Base-by-base conservation (phyloP, 1,139 yeast species). In the Petasospora rhodanensis region DNA sequence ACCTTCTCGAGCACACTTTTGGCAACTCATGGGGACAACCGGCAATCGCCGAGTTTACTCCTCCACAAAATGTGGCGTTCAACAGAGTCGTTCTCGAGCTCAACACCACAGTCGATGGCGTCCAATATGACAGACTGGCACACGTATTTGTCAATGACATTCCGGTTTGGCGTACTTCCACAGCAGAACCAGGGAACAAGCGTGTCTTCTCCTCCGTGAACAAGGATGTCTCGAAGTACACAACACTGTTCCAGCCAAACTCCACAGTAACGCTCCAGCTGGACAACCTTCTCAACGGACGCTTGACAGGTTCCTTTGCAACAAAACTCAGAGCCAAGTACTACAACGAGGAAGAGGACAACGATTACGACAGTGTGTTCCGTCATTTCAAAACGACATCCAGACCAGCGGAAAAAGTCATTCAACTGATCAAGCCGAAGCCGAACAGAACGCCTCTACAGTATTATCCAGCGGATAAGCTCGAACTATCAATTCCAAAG, bases 151-250 rank as follows among this genome's bases (percentile, higher is more conserved):
- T 85, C 18, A 72, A 73, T 34, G 84, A 79, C 16, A 67, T 70
- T 12, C 84, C 83, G 46, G 58, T 85, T 22, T 85, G 95, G 95
- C 68, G 95, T 55, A 78, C 93, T 0, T 79, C 91, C 3, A 85
- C 95, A 2, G 77, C 84, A 14, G 95, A 85, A 56, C 95, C 95
- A 0, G 52, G 52, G 7, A 73, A 76, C 41, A 67, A 61, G 14
- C 46, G 58, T 4, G 67, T 72, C 4, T 67, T 63, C 47, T 72
- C 80, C 12, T 54, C 60, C 11, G 62, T 69, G 32, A 60, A 66
- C 20, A 84, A 82, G 52, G 95, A 86, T 51, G 72, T 83, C 3
- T 68, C 89, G 5, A 59, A 61, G 18, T 84, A 76, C 51, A 52
- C 68, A 10, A 46, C 64, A 0, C 57, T 84, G 29, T 83, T 86